A percentile compares a stretch with the other conserved stretches of the same genome.
phyloP scores from a whole-genome alignment of 2,329 filamentous ascomycete genomes.

The Beauveria sp. region DNA sequence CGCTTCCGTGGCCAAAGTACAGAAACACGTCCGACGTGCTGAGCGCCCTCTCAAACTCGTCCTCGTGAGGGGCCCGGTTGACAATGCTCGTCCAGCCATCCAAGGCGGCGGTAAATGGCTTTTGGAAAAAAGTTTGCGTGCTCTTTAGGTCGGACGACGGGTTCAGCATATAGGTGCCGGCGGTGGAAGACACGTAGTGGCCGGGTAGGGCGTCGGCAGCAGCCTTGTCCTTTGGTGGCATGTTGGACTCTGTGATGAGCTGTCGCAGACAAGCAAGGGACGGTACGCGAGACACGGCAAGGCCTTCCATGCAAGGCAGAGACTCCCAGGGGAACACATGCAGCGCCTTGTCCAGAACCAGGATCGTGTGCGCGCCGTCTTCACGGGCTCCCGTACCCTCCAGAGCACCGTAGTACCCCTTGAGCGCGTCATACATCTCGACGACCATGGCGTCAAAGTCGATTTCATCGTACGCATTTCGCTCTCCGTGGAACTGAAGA shows the following conservation, averaged over 20 bases:
- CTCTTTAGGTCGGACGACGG: constrained; percentile 74
- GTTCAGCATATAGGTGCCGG: constrained; percentile 78
- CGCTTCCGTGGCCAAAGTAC: constrained; percentile 95
- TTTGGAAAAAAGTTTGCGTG: constrained; percentile 69
- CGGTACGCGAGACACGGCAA: constrained; percentile 79
- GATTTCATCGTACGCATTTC: constrained; percentile 95
- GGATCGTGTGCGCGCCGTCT: constrained; percentile 61
- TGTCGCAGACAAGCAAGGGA: constrained; percentile 77
- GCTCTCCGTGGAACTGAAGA: constrained; percentile 90
- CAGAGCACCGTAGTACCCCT: constrained; percentile 59
- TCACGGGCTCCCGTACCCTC: constrained; percentile 32
- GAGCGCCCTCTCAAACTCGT: constrained; percentile 65
- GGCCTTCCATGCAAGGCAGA: constrained; percentile 70
- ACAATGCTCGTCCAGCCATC: constrained; percentile 64
- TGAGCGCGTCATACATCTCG: constrained; percentile 77
- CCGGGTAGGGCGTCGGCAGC: constrained; percentile 23
- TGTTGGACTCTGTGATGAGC: constrained; percentile 51
- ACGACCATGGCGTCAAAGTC: constrained; percentile 90
- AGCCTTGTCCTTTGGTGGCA: constrained; percentile 9
- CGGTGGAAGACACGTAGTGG: constrained; percentile 45
- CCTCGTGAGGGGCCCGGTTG: constrained; percentile 62
- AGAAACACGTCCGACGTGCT: constrained; percentile 64
- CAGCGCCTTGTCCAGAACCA: constrained; percentile 84
- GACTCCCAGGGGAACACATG: constrained; percentile 96
- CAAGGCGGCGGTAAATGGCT: constrained; percentile 46